Conservation (phyloP, 2,329 filamentous ascomycete genomes). For the Xylaria sp. region DNA sequence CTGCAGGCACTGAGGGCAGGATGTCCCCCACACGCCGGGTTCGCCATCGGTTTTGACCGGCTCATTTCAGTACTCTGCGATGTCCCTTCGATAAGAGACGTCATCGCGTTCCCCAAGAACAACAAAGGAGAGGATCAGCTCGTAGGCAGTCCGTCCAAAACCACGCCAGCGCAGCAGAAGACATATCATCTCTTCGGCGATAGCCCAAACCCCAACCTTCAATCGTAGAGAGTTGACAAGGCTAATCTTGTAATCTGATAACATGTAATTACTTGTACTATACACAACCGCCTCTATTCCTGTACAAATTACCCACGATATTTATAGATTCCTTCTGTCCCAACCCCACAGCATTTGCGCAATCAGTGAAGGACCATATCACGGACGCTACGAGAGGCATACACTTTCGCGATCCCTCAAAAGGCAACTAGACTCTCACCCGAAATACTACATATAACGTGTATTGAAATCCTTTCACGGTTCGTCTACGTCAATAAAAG, state of each 20-base stretch:
- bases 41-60: constrained; percentile 92
- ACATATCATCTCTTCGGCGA: constrained; percentile 42
- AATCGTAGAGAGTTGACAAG: background rate
- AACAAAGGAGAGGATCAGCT: constrained; percentile 88
- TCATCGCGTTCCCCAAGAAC: constrained; percentile 97
- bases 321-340: background rate
- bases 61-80: constrained; percentile 83
- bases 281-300: background rate
- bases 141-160: constrained; percentile 74
- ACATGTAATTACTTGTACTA: constrained; percentile 12
- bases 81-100: constrained; percentile 83
- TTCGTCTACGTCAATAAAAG: background rate
- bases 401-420: background rate
- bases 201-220: background rate
- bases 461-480: background rate
- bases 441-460: background rate
- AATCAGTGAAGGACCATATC: background rate
- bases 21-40: constrained; percentile 93
- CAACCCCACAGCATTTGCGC: background rate
- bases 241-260: background rate
- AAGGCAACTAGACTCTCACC: background rate
- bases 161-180: constrained; percentile 41
- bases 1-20: constrained; percentile 84
- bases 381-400: too few species aligned
- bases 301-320: background rate